These are phyloP conservation scores for Rhytidhysteron rufulum DNA, from an alignment of 2,329 filamentous ascomycete species.

Conservation along the genomic window DNA sequence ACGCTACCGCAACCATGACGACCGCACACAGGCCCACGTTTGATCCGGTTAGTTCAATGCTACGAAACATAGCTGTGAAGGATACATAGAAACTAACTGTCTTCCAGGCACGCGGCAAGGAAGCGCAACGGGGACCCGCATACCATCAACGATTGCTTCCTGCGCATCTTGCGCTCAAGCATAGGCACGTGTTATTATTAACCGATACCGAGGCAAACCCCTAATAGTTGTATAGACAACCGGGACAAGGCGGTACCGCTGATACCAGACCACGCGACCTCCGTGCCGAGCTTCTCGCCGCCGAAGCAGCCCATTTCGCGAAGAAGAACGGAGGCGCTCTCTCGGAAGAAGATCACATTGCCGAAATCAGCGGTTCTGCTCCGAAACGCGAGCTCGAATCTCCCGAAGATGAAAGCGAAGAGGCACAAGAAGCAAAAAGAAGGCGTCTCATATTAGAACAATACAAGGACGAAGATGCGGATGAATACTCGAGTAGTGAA, in stretches of 20 bases:
- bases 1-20: slow-evolving; percentile 38
- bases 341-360: slow-evolving; percentile 46
- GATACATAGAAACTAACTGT: slow-evolving; percentile 18
- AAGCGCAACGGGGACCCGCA: slow-evolving; percentile 85
- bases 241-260: slow-evolving; percentile 83
- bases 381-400: slow-evolving; percentile 64
- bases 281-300: slow-evolving; percentile 81
- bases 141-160: slow-evolving; percentile 96
- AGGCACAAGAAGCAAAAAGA: slow-evolving; percentile 75
- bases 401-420: slow-evolving; percentile 37
- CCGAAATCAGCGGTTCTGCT: slow-evolving; percentile 38
- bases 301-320: slow-evolving; percentile 81
- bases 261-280: slow-evolving; percentile 72
- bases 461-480: slow-evolving; percentile 81
- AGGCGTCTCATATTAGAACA: slow-evolving; percentile 78
- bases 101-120: slow-evolving; percentile 87
- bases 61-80: neutral
- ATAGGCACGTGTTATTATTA: slow-evolving; percentile 59
- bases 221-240: slow-evolving; percentile 63
- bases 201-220: no score
- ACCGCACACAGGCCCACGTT: slow-evolving; percentile 83
- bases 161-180: slow-evolving; percentile 90
- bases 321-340: slow-evolving; percentile 68
- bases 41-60: slow-evolving; percentile 65
- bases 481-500: slow-evolving; percentile 58